A percentile compares a stretch with the other conserved stretches of the same genome.
Evolutionary conservation across 1,284 basidiomycete genomes (phyloP).

Genomic region (Trichosporon faecale): DNA sequence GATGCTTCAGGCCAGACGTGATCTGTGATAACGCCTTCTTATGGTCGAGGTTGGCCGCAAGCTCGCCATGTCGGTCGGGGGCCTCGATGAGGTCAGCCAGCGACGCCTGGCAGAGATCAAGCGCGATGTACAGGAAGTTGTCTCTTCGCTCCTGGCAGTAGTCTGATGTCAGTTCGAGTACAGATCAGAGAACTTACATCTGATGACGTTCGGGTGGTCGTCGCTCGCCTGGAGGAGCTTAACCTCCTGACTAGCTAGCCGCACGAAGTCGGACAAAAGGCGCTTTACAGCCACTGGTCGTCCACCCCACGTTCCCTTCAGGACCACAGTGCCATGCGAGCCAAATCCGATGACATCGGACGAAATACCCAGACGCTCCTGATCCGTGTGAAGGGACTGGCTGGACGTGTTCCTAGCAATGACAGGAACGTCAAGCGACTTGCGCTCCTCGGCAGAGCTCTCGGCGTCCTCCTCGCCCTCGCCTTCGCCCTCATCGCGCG

Average conservation of each 20-base stretch:
- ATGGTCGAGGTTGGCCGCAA: constrained; percentile 75
- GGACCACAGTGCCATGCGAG: constrained; percentile 94
- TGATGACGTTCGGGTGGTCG: constrained; percentile 96
- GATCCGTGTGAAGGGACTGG: constrained; percentile 38
- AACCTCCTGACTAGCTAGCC: constrained; percentile 90
- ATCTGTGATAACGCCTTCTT: constrained; percentile 87
- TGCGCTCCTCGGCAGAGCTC: constrained; percentile 20
- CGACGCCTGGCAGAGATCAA: constrained; percentile 92
- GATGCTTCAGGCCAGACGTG: constrained; percentile 78
- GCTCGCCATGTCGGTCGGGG: constrained; percentile 60
- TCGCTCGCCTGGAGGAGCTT: constrained; percentile 92
- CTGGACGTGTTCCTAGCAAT: constrained; percentile 41
- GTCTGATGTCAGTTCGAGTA: constrained; percentile 51
- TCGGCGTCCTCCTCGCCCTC: constrained; percentile 50
- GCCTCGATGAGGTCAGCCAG: constrained; percentile 88
- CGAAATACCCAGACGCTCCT: constrained; percentile 61
- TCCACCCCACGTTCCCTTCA: constrained; percentile 88
- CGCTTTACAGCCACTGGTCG: constrained; percentile 96
- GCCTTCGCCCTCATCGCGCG: constrained; percentile 59
- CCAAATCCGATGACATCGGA: constrained; percentile 83
- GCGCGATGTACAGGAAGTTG: constrained; percentile 94
- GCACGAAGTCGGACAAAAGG: constrained; percentile 90
- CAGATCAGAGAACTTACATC: constrained; percentile 55
- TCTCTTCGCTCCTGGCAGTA: constrained; percentile 93
- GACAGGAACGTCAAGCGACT: constrained; percentile 31